These are phyloP conservation scores for Ambrosiella cleistominuta DNA, from an alignment of 2,329 filamentous ascomycete species.

Conservation along the genomic window DNA sequence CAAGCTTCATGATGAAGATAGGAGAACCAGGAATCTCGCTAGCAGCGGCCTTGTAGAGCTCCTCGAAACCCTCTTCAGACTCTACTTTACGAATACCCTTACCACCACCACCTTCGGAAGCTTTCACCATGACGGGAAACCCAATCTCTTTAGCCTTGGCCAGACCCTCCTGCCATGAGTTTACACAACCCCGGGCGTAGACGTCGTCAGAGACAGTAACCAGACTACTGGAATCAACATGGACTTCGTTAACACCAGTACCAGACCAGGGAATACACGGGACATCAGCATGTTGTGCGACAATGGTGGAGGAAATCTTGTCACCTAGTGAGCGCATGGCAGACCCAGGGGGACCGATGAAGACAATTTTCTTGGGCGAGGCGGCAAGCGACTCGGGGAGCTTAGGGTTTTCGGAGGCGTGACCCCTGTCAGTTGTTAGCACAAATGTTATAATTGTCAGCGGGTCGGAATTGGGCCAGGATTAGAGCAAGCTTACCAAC, in stretches of 20 bases:
- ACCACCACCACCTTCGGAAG: constrained; percentile 96
- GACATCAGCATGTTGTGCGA: constrained; percentile 88
- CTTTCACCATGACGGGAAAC: constrained; percentile 99
- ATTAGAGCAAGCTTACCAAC: constrained; percentile 51
- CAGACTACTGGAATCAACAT: constrained; percentile 63
- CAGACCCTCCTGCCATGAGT: constrained; percentile 77
- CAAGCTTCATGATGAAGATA: constrained; percentile 99
- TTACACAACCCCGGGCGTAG: constrained; percentile 82
- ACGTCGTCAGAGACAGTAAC: constrained; percentile 78
- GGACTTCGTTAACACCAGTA: constrained; percentile 69
- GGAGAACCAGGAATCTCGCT: constrained; percentile 96
- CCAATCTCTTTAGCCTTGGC: constrained; percentile 75
- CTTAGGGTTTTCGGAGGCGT: constrained; percentile 97
- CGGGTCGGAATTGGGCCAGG: background rate
- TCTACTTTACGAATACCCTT: constrained; percentile 97
- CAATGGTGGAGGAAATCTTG: constrained; percentile 98
- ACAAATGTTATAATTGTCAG: background rate
- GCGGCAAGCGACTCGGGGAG: constrained; percentile 89
- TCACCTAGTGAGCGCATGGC: constrained; percentile 98
- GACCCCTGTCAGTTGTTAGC: constrained; percentile 44
- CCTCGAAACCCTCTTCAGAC: constrained; percentile 65
- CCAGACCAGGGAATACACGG: constrained; percentile 99
- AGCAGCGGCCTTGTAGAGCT: constrained; percentile 84
- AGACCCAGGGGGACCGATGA: constrained; percentile 93
- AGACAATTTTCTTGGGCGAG: constrained; percentile 96